A percentile compares a stretch with the other conserved stretches of the same genome.
Evolutionary conservation across 805 yeast genomes (phyloP).

Genomic region (Hanseniaspora pseudoguilliermondii): DNA sequence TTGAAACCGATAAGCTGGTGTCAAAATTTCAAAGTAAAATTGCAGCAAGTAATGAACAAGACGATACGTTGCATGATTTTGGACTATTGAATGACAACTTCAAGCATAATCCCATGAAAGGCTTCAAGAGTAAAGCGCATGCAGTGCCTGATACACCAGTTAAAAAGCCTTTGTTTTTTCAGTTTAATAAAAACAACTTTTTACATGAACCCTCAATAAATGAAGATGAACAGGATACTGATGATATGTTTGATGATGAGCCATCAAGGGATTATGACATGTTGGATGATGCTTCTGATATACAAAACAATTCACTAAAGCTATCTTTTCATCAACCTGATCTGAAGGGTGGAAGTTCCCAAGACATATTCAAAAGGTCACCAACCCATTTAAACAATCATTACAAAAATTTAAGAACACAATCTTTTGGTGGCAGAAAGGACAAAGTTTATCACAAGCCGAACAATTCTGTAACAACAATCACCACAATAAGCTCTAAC

Average conservation of each 20-base stretch:
- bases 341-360: background rate
- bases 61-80: constrained; percentile 7
- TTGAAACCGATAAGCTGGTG: constrained; percentile 21
- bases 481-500: constrained; percentile 6
- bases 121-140: constrained; percentile 14
- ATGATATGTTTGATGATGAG: background rate
- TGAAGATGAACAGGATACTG: background rate
- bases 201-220: background rate
- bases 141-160: constrained; percentile 18
- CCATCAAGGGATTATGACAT: background rate
- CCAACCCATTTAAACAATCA: constrained; percentile 4
- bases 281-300: background rate
- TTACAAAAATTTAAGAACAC: background rate
- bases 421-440: background rate
- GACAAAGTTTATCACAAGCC: constrained; percentile 2
- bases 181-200: background rate
- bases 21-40: constrained; percentile 19
- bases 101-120: constrained; percentile 3
- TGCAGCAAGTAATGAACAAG: constrained; percentile 9
- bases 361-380: constrained; percentile 6
- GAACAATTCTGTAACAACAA: constrained; percentile 10
- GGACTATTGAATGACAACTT: constrained; percentile 14
- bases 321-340: constrained; percentile 4
- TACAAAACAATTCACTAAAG: background rate
- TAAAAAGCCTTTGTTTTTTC: constrained; percentile 2